These are phyloP conservation scores for Colletotrichum falcatum DNA, from an alignment of 2,329 filamentous ascomycete genomes.

Conservation along the genomic window DNA sequence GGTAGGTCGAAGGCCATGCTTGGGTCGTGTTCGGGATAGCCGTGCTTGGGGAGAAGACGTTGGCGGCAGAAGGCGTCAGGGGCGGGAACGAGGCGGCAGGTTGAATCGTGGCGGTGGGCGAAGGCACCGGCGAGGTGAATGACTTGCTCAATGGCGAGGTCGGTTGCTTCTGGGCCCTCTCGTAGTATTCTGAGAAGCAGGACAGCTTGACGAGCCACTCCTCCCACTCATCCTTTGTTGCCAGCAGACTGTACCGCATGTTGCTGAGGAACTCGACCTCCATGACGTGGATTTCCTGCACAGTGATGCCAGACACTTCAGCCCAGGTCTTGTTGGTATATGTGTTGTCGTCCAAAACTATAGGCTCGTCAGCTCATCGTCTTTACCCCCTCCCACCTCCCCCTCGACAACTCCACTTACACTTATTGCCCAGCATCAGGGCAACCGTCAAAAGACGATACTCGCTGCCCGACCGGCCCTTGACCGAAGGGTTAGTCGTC, in stretches of 20 bases:
- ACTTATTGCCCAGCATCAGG: constrained; percentile 98
- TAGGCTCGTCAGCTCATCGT: constrained; percentile 5
- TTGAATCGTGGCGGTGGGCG: constrained; percentile 57
- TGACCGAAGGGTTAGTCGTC: constrained; percentile 87
- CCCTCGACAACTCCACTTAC: constrained; percentile 64
- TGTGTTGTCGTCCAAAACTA: constrained; percentile 97
- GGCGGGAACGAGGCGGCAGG: constrained; percentile 47
- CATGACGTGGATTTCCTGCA: constrained; percentile 98
- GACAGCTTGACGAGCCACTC: constrained; percentile 87
- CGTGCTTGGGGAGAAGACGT: constrained; percentile 56
- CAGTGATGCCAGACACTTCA: constrained; percentile 93
- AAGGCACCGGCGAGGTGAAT: constrained; percentile 61
- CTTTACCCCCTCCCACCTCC: neutral
- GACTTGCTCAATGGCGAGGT: constrained; percentile 54
- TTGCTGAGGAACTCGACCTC: constrained; percentile 99
- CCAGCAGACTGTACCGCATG: constrained; percentile 93
- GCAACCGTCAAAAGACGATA: constrained; percentile 93
- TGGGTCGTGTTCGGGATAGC: constrained; percentile 48
- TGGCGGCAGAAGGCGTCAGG: constrained; percentile 50
- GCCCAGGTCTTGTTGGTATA: constrained; percentile 99
- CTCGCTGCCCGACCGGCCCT: constrained; percentile 92
- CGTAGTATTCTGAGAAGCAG: constrained; percentile 86
- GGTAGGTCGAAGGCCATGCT: constrained; percentile 54
- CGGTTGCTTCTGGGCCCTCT: constrained; percentile 67
- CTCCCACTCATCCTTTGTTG: constrained; percentile 87